These are phyloP conservation scores for Casuarina glauca DNA, from an alignment of 306 rosid genomes.

Conservation along the genomic window DNA sequence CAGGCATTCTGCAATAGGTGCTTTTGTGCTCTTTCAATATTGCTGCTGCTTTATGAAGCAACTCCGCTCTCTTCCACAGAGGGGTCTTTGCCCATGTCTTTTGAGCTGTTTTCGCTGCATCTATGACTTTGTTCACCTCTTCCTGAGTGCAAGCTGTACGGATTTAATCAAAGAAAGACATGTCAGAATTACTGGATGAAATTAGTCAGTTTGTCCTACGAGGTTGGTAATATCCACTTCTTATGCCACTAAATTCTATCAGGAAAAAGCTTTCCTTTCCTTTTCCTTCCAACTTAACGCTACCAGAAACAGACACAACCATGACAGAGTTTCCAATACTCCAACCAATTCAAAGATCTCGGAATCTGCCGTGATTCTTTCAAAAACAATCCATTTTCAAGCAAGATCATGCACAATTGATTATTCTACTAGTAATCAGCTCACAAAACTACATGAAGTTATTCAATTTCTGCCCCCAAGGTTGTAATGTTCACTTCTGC, in stretches of 20 bases:
- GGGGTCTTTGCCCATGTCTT: constrained; percentile 97
- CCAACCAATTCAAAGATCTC: too few relatives aligned
- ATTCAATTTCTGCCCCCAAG: too few relatives aligned
- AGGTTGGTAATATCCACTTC: background rate
- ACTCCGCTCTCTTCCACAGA: constrained; percentile 92
- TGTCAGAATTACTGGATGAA: background rate
- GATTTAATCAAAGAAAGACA: background rate
- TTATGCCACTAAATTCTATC: background rate
- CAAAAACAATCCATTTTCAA: too few relatives aligned
- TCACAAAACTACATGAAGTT: too few relatives aligned
- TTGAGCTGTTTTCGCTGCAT: constrained; percentile 79
- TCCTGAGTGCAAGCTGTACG: constrained; percentile 83
- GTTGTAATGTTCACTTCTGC: background rate
- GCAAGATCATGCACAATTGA: too few relatives aligned
- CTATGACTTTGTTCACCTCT: constrained; percentile 92
- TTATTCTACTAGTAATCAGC: too few relatives aligned
- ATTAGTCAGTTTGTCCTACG: background rate
- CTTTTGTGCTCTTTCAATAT: constrained; percentile 87
- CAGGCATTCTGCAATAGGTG: constrained; percentile 81
- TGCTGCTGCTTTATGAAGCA: constrained; percentile 97
- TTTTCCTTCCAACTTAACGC: background rate
- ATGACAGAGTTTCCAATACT: background rate
- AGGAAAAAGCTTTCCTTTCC: background rate
- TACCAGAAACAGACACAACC: background rate
- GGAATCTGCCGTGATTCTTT: too few relatives aligned